A percentile compares a stretch with the other conserved stretches of the same genome.
Evolutionary conservation across 2,329 filamentous ascomycete genomes (phyloP).

Genomic region (Chalaropsis ovoidea): DNA sequence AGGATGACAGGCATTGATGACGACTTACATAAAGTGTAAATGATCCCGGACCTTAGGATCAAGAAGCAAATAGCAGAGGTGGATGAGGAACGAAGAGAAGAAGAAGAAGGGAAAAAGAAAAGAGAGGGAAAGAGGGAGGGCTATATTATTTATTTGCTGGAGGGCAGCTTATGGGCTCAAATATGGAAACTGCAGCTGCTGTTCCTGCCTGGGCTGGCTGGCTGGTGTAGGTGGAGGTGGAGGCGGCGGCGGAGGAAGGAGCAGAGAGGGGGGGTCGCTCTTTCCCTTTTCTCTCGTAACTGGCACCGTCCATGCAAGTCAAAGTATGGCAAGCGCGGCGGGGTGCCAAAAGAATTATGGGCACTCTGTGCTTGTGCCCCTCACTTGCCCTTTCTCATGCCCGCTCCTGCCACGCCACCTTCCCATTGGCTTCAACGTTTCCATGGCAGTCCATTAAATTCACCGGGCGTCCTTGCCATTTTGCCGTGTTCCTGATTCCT

Average conservation of each 20-base stretch:
- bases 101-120: constrained; percentile 25
- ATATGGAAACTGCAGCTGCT: constrained; percentile 21
- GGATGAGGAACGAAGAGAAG: constrained; percentile 26
- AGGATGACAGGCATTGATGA: constrained; percentile 6
- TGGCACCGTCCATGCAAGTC: not conserved
- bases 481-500: constrained; percentile 8
- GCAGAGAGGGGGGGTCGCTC: not conserved
- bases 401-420: constrained; percentile 10
- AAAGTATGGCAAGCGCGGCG: constrained; percentile 15
- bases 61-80: constrained; percentile 23
- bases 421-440: constrained; percentile 15
- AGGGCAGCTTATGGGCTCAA: constrained; percentile 16
- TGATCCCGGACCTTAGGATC: constrained; percentile 25
- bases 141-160: constrained; percentile 24
- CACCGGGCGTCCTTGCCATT: not conserved
- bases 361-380: constrained; percentile 10
- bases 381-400: constrained; percentile 13
- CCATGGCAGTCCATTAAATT: constrained; percentile 18
- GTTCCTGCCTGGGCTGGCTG: constrained; percentile 2
- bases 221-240: constrained; percentile 9
- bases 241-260: not conserved
- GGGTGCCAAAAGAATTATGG: constrained; percentile 22
- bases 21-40: constrained; percentile 25
- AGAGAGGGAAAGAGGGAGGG: constrained; percentile 23
- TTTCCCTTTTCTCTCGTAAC: constrained; percentile 11